Percentiles rank a stretch among this genome's conserved stretches.
phyloP scores from a whole-genome alignment of 257 asterid genomes.

The Mitragyna speciosa region DNA sequence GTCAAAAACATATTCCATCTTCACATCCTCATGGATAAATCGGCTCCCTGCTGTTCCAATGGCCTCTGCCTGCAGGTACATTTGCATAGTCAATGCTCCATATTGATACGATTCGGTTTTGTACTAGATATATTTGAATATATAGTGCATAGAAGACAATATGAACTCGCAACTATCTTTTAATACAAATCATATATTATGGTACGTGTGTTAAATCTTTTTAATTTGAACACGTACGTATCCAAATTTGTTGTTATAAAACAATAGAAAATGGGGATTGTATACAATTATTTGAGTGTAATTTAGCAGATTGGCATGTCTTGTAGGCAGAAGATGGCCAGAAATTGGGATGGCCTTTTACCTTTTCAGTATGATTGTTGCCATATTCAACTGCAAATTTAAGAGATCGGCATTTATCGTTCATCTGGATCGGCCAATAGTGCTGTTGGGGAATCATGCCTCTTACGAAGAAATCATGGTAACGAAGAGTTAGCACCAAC shows the following conservation, averaged over 20 bases:
- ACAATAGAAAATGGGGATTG: too few species aligned
- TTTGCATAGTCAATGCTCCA: too few species aligned
- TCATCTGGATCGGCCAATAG: slow-evolving; percentile 78
- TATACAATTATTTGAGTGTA: too few species aligned
- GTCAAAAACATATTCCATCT: slow-evolving; percentile 72
- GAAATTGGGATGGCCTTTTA: neutral
- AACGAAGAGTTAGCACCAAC: slow-evolving; percentile 58
- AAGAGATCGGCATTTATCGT: slow-evolving; percentile 65
- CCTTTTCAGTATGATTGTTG: slow-evolving; percentile 65
- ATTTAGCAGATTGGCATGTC: neutral
- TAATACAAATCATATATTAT: too few species aligned
- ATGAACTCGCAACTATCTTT: too few species aligned
- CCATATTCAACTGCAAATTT: slow-evolving; percentile 91
- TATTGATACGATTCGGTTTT: too few species aligned
- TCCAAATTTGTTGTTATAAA: too few species aligned
- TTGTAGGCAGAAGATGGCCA: neutral
- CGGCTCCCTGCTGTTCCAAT: slow-evolving; percentile 68
- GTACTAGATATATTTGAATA: too few species aligned
- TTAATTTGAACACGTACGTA: too few species aligned
- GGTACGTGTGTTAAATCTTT: too few species aligned
- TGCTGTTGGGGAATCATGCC: slow-evolving; percentile 74
- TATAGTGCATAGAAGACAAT: too few species aligned
- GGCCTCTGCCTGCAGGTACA: too few species aligned
- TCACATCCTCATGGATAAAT: slow-evolving; percentile 68
- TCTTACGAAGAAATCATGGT: slow-evolving; percentile 75